Base-by-base conservation (phyloP, 768 basidiomycete genomes). In the Panaeolus papilionaceus region DNA sequence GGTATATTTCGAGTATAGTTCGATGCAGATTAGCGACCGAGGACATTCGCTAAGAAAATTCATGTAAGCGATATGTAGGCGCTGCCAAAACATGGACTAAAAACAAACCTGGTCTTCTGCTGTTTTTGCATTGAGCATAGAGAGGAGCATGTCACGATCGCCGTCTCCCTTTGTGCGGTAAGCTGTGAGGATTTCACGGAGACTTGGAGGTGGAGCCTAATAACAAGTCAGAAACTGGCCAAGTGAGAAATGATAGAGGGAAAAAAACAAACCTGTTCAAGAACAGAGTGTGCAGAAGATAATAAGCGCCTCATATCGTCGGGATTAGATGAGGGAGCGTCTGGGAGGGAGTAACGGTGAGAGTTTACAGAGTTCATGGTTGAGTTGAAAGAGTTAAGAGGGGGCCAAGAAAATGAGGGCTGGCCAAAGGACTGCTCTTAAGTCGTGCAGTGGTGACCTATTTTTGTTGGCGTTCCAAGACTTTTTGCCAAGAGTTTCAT, bases 51-150 rank as follows among this genome's bases (percentile, higher is more conserved):
- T 94, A 72, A 51, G 66, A 61, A 47, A 63, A 14, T 45, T 37
- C 20, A 47, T 26, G 51, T 18, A 64, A 63, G 61, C 68, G 42
- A 62, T 65, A 64, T 54, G 65, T 63, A 64, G 26, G 63, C 28
- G 33, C 62, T 62, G 62, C 20, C 45, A 38, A 28, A 65, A 66
- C 39, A 47, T 33, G 33, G 33, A 33, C 33, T 33, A 64, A 61
- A 68, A 64, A 74, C 87, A 47, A 70, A 94, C 94, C 87, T 97
- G 92, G 75, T 98, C 96, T 77, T 98, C 96, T 12, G 96, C 91
- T 58, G 89, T 87, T 82, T 98, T 98, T 74, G 95, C 95, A 68
- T 92, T 94, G 62, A 98, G 83, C 86, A 98, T 92, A 71, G 94
- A 88, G 40, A 97, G 84, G 23, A 98, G 84, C 88, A 96, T 92